A percentile compares a stretch with the other conserved stretches of the same genome.
Evolutionary conservation across 768 basidiomycete species (phyloP).

Genomic region (Trametes gibbosa): DNA sequence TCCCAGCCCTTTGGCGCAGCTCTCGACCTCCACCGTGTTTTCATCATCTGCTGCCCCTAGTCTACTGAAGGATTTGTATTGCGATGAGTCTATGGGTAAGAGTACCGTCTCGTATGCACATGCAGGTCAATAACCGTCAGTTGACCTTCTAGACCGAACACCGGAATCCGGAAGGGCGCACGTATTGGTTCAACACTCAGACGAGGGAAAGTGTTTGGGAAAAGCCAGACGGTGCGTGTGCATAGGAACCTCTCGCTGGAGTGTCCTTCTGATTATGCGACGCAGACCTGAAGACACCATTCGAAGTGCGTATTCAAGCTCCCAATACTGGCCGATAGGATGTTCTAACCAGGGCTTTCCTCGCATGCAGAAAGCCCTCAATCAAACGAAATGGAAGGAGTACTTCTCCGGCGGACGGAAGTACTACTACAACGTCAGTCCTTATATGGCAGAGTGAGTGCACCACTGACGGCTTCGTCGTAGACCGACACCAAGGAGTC

Average conservation of each 20-base stretch:
- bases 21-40: too few relatives aligned
- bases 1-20: not conserved
- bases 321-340: not conserved
- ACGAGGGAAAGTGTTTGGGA: conserved; percentile 96
- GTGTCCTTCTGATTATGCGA: not conserved
- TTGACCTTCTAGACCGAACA: conserved; percentile 75
- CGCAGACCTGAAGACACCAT: conserved; percentile 83
- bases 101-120: not conserved
- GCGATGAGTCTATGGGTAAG: conserved; percentile 22
- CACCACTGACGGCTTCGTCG: not conserved
- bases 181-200: conserved; percentile 93
- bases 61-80: not conserved
- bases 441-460: not conserved
- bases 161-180: conserved; percentile 93
- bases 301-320: conserved; percentile 58
- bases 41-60: not conserved
- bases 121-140: not conserved
- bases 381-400: conserved; percentile 92
- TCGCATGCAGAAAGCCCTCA: conserved; percentile 68
- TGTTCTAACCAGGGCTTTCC: not conserved
- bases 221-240: conserved; percentile 81
- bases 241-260: not conserved
- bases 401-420: conserved; percentile 91
- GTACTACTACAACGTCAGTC: conserved; percentile 82
- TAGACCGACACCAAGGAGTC: conserved; percentile 89